Percentiles rank a stretch among this genome's conserved stretches.
These are phyloP conservation scores for Prunus padus DNA, from an alignment of 306 rosid species.

Conservation along the genomic window DNA sequence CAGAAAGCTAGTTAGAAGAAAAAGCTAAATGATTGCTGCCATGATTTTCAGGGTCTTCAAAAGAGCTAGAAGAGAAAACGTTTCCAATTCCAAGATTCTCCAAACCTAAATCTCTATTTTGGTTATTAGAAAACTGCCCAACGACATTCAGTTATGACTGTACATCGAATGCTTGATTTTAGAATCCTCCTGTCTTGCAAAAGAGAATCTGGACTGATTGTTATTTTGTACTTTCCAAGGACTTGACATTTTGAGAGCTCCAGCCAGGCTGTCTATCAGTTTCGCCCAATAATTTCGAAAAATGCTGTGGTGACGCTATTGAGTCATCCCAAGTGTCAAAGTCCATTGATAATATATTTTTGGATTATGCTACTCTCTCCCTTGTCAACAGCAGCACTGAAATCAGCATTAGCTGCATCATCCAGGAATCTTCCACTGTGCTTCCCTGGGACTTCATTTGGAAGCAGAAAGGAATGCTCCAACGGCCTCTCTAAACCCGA, in stretches of 20 bases:
- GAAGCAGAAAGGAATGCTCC: conserved; percentile 42
- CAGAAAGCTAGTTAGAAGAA: conserved; percentile 54
- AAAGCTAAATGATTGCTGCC: conserved; percentile 33
- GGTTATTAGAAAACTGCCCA: conserved; percentile 45
- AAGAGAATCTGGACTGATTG: conserved; percentile 81
- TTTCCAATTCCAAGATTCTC: conserved; percentile 48
- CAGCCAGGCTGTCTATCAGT: conserved; percentile 39
- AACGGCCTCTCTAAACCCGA: conserved; percentile 35
- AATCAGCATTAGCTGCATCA: conserved; percentile 44
- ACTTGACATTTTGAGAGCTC: conserved; percentile 42
- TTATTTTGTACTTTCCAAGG: conserved; percentile 71
- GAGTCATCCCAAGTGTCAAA: conserved; percentile 70
- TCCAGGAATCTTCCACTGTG: conserved; percentile 38
- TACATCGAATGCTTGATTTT: conserved; percentile 43
- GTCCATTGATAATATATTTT: conserved; percentile 77
- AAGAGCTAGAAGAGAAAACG: conserved; percentile 44
- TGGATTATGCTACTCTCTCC: conserved; percentile 88
- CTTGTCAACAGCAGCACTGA: conserved; percentile 47
- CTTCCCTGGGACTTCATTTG: conserved; percentile 44
- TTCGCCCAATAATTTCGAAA: conserved; percentile 61
- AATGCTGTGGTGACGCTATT: conserved; percentile 54
- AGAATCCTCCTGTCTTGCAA: conserved; percentile 82
- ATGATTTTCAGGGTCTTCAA: conserved; percentile 52
- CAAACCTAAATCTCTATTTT: conserved; percentile 40
- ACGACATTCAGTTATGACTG: conserved; percentile 43